Evolutionary conservation across 805 yeast genomes (phyloP).

Genomic region (Myxozyma mucilagina): DNA sequence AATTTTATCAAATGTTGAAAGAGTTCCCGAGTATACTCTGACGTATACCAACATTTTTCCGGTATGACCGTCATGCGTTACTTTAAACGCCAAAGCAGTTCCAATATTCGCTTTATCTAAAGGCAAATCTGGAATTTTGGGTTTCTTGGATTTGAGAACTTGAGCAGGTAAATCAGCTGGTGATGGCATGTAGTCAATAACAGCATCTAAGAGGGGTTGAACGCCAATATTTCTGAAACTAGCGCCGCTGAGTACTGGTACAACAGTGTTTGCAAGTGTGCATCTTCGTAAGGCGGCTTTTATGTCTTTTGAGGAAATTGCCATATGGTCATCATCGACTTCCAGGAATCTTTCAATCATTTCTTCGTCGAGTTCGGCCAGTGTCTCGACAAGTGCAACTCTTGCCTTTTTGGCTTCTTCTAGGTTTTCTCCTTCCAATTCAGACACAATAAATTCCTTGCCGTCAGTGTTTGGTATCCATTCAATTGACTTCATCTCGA

Average conservation of each 20-base stretch:
- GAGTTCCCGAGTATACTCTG: constrained; percentile 81
- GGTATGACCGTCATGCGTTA: constrained; percentile 71
- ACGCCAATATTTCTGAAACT: constrained; percentile 92
- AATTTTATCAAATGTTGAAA: constrained; percentile 62
- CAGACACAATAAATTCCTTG: constrained; percentile 43
- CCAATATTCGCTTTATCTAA: constrained; percentile 13
- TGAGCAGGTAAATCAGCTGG: constrained; percentile 61
- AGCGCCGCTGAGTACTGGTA: constrained; percentile 90
- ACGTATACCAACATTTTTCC: constrained; percentile 83
- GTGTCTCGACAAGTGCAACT: constrained; percentile 76
- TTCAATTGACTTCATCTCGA: constrained; percentile 58
- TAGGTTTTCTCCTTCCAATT: constrained; percentile 39
- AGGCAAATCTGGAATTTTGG: not conserved
- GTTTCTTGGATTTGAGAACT: constrained; percentile 13
- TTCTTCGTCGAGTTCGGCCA: constrained; percentile 79
- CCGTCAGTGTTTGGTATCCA: constrained; percentile 51
- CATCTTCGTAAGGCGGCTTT: constrained; percentile 61
- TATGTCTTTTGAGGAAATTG: constrained; percentile 57
- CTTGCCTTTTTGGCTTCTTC: constrained; percentile 59
- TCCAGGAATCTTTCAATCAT: constrained; percentile 78
- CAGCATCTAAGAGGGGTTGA: constrained; percentile 87
- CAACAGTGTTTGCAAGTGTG: constrained; percentile 57
- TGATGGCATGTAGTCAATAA: constrained; percentile 74
- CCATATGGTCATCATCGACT: constrained; percentile 59
- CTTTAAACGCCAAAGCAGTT: constrained; percentile 88